These are phyloP conservation scores for Groenewaldozyma tartarivorans DNA, from an alignment of 805 yeast genomes.

Conservation along the genomic window DNA sequence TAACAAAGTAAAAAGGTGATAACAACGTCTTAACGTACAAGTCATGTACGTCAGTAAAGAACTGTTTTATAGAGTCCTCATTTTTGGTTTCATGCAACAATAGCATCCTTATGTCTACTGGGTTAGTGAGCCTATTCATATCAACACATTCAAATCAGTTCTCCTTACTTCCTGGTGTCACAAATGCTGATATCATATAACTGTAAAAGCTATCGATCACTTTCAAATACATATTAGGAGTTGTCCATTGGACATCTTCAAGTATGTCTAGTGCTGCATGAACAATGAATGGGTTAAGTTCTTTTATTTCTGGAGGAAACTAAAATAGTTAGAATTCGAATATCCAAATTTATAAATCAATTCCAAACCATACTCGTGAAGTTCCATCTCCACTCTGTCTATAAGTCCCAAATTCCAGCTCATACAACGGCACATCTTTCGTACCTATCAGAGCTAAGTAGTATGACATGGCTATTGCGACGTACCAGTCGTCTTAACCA, in stretches of 20 bases:
- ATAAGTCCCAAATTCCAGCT: conserved; percentile 72
- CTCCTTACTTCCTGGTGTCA: conserved; percentile 62
- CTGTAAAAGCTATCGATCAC: conserved; percentile 82
- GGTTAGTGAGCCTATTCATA: background rate
- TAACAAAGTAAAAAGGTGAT: conserved; percentile 76
- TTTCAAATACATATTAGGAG: conserved; percentile 57
- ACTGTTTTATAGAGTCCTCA: conserved; percentile 73
- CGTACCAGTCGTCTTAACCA: too few species aligned
- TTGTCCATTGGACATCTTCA: conserved; percentile 80
- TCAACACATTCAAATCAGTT: background rate
- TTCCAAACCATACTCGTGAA: conserved; percentile 26
- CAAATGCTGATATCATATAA: conserved; percentile 67
- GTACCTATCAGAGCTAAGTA: conserved; percentile 85
- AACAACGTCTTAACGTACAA: conserved; percentile 74
- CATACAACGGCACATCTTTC: conserved; percentile 77
- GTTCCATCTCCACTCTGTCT: conserved; percentile 59
- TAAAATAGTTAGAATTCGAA: conserved; percentile 12
- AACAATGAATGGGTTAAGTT: conserved; percentile 77
- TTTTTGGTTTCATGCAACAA: conserved; percentile 53
- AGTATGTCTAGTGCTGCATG: conserved; percentile 87
- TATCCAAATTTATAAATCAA: background rate
- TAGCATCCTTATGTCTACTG: conserved; percentile 53
- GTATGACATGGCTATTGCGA: conserved; percentile 57
- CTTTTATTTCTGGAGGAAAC: conserved; percentile 62
- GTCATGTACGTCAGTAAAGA: conserved; percentile 79